Conservation (phyloP, 495 filamentous ascomycete genomes). For the Pseudomonodictys pantanalensis region DNA sequence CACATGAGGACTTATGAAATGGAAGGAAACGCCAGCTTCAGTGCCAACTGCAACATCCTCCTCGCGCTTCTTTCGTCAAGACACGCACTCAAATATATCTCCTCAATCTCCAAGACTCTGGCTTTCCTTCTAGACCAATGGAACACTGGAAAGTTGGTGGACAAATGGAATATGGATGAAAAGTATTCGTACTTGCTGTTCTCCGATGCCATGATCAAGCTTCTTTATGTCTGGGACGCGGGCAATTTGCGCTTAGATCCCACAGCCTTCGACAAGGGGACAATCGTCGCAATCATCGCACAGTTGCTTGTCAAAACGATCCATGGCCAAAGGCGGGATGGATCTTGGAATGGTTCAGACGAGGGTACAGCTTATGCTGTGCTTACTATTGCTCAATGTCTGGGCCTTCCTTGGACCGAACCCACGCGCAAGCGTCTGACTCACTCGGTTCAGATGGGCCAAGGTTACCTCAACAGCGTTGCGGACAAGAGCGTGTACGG, state of each 20-base stretch:
- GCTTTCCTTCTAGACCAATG: background rate
- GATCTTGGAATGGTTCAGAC: too few relatives aligned
- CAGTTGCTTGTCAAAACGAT: too few relatives aligned
- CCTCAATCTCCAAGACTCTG: background rate
- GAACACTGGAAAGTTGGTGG: background rate
- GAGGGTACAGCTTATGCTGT: too few relatives aligned
- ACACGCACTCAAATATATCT: background rate
- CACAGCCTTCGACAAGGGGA: too few relatives aligned
- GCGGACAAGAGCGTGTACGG: background rate
- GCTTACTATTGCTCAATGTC: too few relatives aligned
- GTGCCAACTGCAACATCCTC: conserved; percentile 10
- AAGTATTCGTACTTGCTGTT: background rate
- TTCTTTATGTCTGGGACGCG: background rate
- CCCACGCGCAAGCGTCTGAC: too few relatives aligned
- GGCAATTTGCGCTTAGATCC: too few relatives aligned
- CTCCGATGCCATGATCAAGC: background rate
- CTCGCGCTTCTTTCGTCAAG: background rate
- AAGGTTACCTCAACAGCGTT: background rate
- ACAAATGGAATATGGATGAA: background rate
- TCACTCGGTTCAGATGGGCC: background rate
- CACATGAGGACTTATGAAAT: background rate
- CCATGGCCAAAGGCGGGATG: too few relatives aligned
- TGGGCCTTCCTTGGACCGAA: too few relatives aligned
- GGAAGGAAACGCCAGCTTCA: background rate
- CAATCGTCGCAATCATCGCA: too few relatives aligned